Percentiles rank a stretch among this genome's conserved stretches.
These are phyloP conservation scores for Agroathelia rolfsii DNA, from an alignment of 1,284 basidiomycete genomes.

Conservation along the genomic window DNA sequence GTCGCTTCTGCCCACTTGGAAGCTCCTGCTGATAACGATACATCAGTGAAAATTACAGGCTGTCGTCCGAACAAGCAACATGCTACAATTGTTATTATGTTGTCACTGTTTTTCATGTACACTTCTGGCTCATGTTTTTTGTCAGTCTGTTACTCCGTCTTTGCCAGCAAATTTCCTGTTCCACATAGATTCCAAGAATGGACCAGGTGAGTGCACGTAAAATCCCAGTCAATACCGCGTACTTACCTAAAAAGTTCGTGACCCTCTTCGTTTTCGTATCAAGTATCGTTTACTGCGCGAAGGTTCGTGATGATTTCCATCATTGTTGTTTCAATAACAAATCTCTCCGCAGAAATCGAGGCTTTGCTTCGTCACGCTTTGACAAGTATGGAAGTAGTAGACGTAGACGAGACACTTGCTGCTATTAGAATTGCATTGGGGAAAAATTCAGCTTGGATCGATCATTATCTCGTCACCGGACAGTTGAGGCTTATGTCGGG, in stretches of 20 bases:
- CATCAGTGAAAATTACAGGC: conserved; percentile 40
- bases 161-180: conserved; percentile 69
- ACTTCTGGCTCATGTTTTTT: not conserved
- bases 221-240: conserved; percentile 1
- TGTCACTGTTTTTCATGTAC: not conserved
- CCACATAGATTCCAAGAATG: conserved; percentile 47
- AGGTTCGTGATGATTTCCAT: conserved; percentile 32
- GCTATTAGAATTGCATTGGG: no score
- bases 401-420: no score
- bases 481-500: no score
- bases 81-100: conserved; percentile 12
- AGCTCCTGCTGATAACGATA: conserved; percentile 28
- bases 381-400: no score
- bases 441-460: no score
- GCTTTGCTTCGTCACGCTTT: conserved; percentile 42
- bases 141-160: conserved; percentile 57
- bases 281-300: conserved; percentile 66
- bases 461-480: no score
- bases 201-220: conserved; percentile 41
- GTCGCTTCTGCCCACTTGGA: conserved; percentile 49
- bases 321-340: not conserved
- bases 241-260: conserved; percentile 33
- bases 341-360: conserved; percentile 42
- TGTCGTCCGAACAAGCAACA: conserved; percentile 29
- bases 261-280: conserved; percentile 52